Evolutionary conservation across 1,284 basidiomycete species (phyloP), one percentile per base, ranked within the genome.

Genomic region (Irpex sp.): DNA sequence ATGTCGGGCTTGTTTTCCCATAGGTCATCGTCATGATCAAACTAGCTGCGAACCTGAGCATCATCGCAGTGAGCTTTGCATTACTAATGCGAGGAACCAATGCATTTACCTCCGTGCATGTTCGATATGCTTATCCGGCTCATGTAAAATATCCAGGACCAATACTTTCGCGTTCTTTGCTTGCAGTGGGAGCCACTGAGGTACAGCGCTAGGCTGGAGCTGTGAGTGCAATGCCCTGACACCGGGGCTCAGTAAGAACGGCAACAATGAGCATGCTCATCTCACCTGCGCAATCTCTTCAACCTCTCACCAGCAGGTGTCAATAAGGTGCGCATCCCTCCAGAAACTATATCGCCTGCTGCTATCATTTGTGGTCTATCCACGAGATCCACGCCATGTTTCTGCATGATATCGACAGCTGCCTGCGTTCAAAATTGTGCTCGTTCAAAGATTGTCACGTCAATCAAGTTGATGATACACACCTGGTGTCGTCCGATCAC

Each of bases 21-120:
- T 91, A 91, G 5, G 88, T 84, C 56, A 91, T 78, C 2, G 82
- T 79, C 74, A 91, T 80, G 2, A 89, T 86, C 0, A 89, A 81
- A 0, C 82, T 84, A 0, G 87, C 83, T 0, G 87, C 83, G 67
- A 86, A 91, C 37, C 87, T 89, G 65, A 2, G 3, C 3, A 40
- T 2, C 17, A 11, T 26, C 2, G 21, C n/a, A 37, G 8, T 52
- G 4, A 17, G 44, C 49, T 17, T 8, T 9, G 40, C 40, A 47
- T 47, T 21, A 17, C 4, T 52, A 17, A 36, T 11, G 34, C 15
- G 55, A 9, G 47, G 13, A 5, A 21, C 1, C 5, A 6, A 55
- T n/a, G 56, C 5, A 52, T 51, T 48, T 64, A 82, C 85, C 81
- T 75, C 65, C 79, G 82, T 0, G 80, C 79, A 64, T 87, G 86